Evolutionary conservation across 306 rosid genomes (phyloP), one percentile per base, ranked within the genome.

Genomic region (Cicer cuneatum): DNA sequence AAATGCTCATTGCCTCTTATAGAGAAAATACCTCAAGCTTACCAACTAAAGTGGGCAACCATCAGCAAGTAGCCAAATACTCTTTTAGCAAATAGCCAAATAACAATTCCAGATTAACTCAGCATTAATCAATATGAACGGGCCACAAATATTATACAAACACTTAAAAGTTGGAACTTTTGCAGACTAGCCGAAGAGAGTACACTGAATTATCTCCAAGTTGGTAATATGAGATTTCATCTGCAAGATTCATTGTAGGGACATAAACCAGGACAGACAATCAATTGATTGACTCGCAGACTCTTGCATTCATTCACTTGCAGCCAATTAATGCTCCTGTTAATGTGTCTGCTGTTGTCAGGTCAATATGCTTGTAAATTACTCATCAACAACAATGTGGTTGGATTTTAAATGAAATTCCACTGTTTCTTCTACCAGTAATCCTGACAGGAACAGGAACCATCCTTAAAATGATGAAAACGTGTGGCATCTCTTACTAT

Each of bases 391-490:
- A 52, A 53, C n/a, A 46, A 52, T 21, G 65, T 18, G 68, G 66
- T 49, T 71, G 60, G 51, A 38, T 66, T 66, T 61, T 60, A 43
- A 69, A 52, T 10, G 10, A 68, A 71, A 12, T 21, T 62, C 16
- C 51, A 65, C 15, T 42, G 51, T 65, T 76, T 76, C 71, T 52
- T 76, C 84, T 90, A 90, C 96, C 98, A 89, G 71, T 89, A 93
- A 60, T 90, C 96, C 78, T 71, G 87, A 82, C 97, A 93, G 49
- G 98, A 93, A 69, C 97, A 93, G 9, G 74, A 76, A 72, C 96
- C 98, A 60, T 86, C 64, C 80, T 86, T 87, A 81, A 93, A 93
- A 86, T 93, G 97, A 85, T 87, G 98, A 83, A 93, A 89, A 43
- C 93, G 90, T 7, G 92, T 89, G 33, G 85, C 82, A 57, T 93